A percentile compares a stretch with the other conserved stretches of the same genome.
Evolutionary conservation across 805 yeast genomes (phyloP).

Genomic region (Clavispora santaluciae): DNA sequence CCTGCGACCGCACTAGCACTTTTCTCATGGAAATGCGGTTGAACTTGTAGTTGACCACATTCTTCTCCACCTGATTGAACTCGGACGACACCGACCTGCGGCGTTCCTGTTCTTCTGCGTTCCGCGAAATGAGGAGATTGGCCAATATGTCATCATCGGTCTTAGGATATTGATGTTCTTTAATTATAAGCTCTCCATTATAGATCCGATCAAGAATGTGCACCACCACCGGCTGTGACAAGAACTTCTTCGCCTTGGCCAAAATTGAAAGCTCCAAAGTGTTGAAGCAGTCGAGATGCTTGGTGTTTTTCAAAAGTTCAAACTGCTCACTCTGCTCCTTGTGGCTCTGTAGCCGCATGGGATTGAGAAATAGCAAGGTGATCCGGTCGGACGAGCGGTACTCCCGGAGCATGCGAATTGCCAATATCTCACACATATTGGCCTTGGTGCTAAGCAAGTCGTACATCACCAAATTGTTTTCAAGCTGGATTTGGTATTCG

Average conservation of each 20-base stretch:
- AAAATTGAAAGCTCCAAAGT: conserved; percentile 49
- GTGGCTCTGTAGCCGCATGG: conserved; percentile 28
- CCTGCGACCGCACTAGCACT: conserved; percentile 25
- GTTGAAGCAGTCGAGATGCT: conserved; percentile 27
- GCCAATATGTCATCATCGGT: conserved; percentile 8
- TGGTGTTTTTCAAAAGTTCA: conserved; percentile 14
- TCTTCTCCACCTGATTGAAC: conserved; percentile 10
- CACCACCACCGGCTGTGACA: conserved; percentile 49
- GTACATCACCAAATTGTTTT: conserved; percentile 31
- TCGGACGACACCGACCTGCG: not conserved
- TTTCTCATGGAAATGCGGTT: conserved; percentile 27
- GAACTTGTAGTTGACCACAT: conserved; percentile 28
- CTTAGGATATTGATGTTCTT: conserved; percentile 26
- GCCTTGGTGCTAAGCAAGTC: conserved; percentile 43
- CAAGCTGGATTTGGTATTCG: conserved; percentile 37
- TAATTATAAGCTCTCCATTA: conserved; percentile 44
- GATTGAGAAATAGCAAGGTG: conserved; percentile 42
- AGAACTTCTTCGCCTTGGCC: conserved; percentile 47
- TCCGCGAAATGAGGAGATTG: not conserved
- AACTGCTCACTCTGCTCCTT: conserved; percentile 5
- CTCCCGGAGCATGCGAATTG: conserved; percentile 45
- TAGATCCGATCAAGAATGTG: conserved; percentile 46
- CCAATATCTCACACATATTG: conserved; percentile 48
- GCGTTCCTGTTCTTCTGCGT: not conserved
- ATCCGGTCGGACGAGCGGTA: conserved; percentile 40